Evolutionary conservation across 1,284 basidiomycete genomes (phyloP), one percentile per base, ranked within the genome.

Genomic region (Austroboletus niveus): DNA sequence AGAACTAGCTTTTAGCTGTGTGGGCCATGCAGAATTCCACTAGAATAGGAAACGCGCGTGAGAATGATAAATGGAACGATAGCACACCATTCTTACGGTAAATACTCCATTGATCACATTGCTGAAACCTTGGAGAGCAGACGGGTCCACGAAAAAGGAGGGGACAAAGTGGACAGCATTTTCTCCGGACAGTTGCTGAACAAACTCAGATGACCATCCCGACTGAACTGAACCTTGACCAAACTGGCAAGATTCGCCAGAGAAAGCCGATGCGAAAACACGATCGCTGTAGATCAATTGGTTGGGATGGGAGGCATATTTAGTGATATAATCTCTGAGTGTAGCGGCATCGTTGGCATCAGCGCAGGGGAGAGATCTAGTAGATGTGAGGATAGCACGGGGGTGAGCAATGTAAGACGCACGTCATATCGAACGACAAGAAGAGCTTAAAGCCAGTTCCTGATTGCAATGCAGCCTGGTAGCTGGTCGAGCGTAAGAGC

Each of bases 381-480:
- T 8, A 27, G 36, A 52, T 38, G 48, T 53, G 44, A 59, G 22
- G 22, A 24, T 5, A 24, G 22, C 22, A 24, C 22, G 22, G 10
- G 24, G 24, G 40, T 11, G 36, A 17, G 48, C 10, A 35, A 5
- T 24, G 50, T 29, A 22, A 36, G 9, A 70, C 78, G 31, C 54
- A 85, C 76, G 82, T 78, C 87, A 93, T 89, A 66, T 92, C 90
- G 46, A 92, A 80, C 15, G 85, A 89, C 60, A 92, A 66, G 72
- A 91, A 92, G 48, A 92, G 71, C 68, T 89, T 89, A 75, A 93
- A 93, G 46, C 69, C 73, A 6, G 77, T 72, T 15, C 75, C 77
- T 12, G 78, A 79, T 48, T 78, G 69, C 22, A 69, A 62, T 14
- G 85, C 85, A 38, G 85, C 84, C 45, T 76, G 60, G 63, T 79